Base-by-base conservation (phyloP, 2,329 filamentous ascomycete species). In the Leptosphaerulina australis region DNA sequence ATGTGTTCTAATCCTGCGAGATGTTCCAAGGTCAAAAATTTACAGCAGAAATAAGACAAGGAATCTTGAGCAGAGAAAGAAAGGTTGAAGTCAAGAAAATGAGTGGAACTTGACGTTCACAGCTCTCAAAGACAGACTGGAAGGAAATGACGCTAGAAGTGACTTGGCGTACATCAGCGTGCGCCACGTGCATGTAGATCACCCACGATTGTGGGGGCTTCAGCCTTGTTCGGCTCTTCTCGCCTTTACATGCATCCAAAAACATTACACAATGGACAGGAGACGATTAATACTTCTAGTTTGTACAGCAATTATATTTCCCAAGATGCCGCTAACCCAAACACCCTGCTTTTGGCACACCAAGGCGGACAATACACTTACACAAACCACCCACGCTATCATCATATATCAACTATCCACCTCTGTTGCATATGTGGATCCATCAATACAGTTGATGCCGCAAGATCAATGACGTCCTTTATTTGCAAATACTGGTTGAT, bases 271-370 rank as follows among this genome's bases (percentile, higher is more conserved):
- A 30, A 29, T n/a, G 11, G 11, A 11, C 24, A 11, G 5, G 11
- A 25, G 24, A 25, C 11, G 24, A 25, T 25, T 25, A 6, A 25
- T n/a, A 21, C 12, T 22, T 21, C 10, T 3, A 15, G 4, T 35
- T 9, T 36, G 8, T 18, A 49, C 25, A 51, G 30, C 26, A 51
- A 24, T 51, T 20, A 46, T 51, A 46, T 51, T 43, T 33, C 30
- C 36, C 36, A 46, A 33, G 39, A 52, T 50, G 40, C 44, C 48
- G 49, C 53, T 56, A 33, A 48, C 43, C 53, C 29, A 50, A 56
- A 46, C 49, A 49, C 33, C 48, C 45, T 56, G 44, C 53, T 53
- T 37, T 39, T 44, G 43, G 46, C 53, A 45, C 44, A 37, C 44
- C 30, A 37, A 30, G 31, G 43, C 37, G 30, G n/a, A 44, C 22